These are phyloP conservation scores for Capillidium heterosporum DNA, from an alignment of 371 early-diverging fungal species.

Conservation along the genomic window DNA sequence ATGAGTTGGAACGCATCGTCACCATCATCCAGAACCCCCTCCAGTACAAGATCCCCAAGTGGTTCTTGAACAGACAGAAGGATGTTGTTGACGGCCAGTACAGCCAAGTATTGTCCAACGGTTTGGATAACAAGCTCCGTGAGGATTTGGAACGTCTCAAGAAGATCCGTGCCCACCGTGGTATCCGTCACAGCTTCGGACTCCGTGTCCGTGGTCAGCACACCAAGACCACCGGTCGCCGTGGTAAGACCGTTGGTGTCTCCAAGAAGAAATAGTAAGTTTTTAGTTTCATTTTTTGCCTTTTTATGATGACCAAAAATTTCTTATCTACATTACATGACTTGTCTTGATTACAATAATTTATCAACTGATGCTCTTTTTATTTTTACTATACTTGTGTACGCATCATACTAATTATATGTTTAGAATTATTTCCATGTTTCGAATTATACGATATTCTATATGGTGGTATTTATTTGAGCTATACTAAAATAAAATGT, in stretches of 20 bases:
- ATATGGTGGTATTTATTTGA: too few species aligned
- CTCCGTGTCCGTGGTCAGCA: slow-evolving; percentile 88
- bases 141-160: slow-evolving; percentile 92
- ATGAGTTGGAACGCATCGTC: slow-evolving; percentile 79
- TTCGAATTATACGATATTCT: too few species aligned
- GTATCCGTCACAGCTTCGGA: slow-evolving; percentile 94
- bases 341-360: not conserved
- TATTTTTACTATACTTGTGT: too few species aligned
- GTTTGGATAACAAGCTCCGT: slow-evolving; percentile 87
- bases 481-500: too few species aligned
- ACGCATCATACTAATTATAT: too few species aligned
- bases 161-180: slow-evolving; percentile 89
- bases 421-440: too few species aligned
- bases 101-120: slow-evolving; percentile 88
- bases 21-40: slow-evolving; percentile 83
- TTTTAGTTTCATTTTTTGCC: not conserved
- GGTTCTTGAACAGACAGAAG: slow-evolving; percentile 98
- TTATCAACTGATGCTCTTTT: not conserved
- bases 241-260: slow-evolving; percentile 93
- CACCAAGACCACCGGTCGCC: slow-evolving; percentile 96
- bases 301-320: slow-evolving; percentile 15
- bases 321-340: slow-evolving; percentile 26
- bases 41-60: slow-evolving; percentile 93
- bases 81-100: slow-evolving; percentile 87
- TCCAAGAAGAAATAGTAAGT: slow-evolving; percentile 74